Evolutionary conservation across 371 early-diverging fungal species (phyloP), one percentile per base, ranked within the genome.

Genomic region (Mortierella sp.): DNA sequence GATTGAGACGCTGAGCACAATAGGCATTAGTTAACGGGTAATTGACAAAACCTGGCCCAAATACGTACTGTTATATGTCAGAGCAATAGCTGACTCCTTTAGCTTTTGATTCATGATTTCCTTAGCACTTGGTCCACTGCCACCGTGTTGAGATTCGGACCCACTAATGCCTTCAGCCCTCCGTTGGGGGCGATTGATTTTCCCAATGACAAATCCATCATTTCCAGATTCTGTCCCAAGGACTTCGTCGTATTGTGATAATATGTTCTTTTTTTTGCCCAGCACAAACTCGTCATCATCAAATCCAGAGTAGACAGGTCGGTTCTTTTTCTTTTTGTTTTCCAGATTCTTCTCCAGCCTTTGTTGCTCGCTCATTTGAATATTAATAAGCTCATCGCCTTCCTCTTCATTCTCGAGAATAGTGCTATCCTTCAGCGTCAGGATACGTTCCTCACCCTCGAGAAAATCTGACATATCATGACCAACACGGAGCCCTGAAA

Each of bases 201-300:
- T 72, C 13, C 88, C 89, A 76, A 88, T 79, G 7, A 81, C 84
- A 74, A 89, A 88, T 28, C 89, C 89, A 16, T 72, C 74, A 53
- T 73, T 68, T 43, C 86, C 84, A 19, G 78, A 53, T 22, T 88
- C 88, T 0, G 86, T 89, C 28, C 81, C 81, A 8, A 88, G 70
- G 3, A 91, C 93, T 43, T 96, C 95, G 67, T 96, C 96, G 69
- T 97, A 97, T 38, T 97, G 93, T 6, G 94, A 89, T n/a, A 97
- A 84, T 13, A 96, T 77, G 47, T 84, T 88, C 33, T 85, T 84
- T 58, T 92, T 90, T 59, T 78, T 71, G 21, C 87, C 90, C 36
- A 76, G 40, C 5, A 63, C 60, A 47, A 90, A 88, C 65, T 95
- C 94, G 65, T 95, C 94, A 70, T 96, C 96, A 64, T 96, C 96